Evolutionary conservation across 1,139 yeast species (phyloP).

Genomic region (Cylindricascospora bacillispora): DNA sequence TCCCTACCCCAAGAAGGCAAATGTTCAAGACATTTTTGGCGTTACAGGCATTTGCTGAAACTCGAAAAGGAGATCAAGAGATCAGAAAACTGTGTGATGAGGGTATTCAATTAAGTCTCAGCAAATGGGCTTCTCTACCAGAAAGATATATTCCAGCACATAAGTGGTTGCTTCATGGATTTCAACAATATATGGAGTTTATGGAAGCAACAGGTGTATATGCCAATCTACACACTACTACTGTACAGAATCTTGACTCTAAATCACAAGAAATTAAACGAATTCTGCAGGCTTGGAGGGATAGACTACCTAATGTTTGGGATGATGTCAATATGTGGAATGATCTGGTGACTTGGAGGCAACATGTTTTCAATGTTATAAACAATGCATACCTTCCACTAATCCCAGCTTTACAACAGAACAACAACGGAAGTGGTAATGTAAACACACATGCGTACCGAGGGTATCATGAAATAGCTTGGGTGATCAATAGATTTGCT

Average conservation of each 20-base stretch:
- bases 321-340: conserved; percentile 98
- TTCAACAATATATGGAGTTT: conserved; percentile 95
- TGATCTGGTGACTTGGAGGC: conserved; percentile 96
- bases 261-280: conserved; percentile 91
- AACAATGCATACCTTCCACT: conserved; percentile 90
- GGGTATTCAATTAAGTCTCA: conserved; percentile 83
- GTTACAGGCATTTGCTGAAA: conserved; percentile 87
- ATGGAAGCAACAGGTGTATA: conserved; percentile 96
- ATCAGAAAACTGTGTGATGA: conserved; percentile 84
- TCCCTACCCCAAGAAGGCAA: conserved; percentile 94
- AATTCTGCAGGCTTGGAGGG: conserved; percentile 95
- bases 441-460: conserved; percentile 89
- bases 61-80: conserved; percentile 67
- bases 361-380: conserved; percentile 95
- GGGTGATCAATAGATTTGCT: conserved; percentile 97
- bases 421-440: conserved; percentile 52
- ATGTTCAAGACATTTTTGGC: conserved; percentile 89
- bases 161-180: conserved; percentile 78
- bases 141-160: conserved; percentile 72
- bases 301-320: conserved; percentile 90
- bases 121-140: conserved; percentile 92
- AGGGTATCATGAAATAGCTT: conserved; percentile 97
- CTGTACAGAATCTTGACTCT: conserved; percentile 80
- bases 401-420: conserved; percentile 73
- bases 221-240: conserved; percentile 77